These are phyloP conservation scores for Cordyceps cateniannulata DNA, from an alignment of 2,329 filamentous ascomycete genomes.

Conservation along the genomic window DNA sequence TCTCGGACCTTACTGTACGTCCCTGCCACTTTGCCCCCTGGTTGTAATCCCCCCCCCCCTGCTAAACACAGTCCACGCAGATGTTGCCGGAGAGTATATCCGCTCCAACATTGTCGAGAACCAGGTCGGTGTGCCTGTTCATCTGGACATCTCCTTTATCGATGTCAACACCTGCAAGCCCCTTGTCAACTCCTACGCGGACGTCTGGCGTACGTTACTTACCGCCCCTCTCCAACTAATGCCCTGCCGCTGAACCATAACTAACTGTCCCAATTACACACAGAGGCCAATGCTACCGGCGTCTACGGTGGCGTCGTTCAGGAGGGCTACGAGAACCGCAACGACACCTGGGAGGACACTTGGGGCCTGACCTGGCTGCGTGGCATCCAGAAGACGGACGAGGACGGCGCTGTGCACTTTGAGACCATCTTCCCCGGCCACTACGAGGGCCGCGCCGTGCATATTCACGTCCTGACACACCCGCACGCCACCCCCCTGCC, in stretches of 20 bases:
- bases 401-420: slow-evolving; percentile 35
- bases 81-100: slow-evolving; percentile 35
- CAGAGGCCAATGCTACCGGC: slow-evolving; percentile 13
- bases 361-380: slow-evolving; percentile 31
- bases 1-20: slow-evolving; percentile 40
- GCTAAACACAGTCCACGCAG: slow-evolving; percentile 9
- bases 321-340: slow-evolving; percentile 7
- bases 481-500: slow-evolving; percentile 28
- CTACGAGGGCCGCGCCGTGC: slow-evolving; percentile 33
- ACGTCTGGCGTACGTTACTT: slow-evolving; percentile 31
- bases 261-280: not conserved
- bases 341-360: slow-evolving; percentile 6
- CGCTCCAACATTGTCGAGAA: slow-evolving; percentile 35
- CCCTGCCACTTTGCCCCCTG: not conserved
- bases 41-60: no score
- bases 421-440: slow-evolving; percentile 38
- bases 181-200: slow-evolving; percentile 31
- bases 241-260: not conserved
- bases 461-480: slow-evolving; percentile 34
- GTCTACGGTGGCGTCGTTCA: slow-evolving; percentile 14
- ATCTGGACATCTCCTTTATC: slow-evolving; percentile 38
- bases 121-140: slow-evolving; percentile 34
- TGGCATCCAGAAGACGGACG: slow-evolving; percentile 33
- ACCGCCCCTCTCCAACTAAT: not conserved
- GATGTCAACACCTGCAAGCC: slow-evolving; percentile 39